Conservation (phyloP, 2,329 filamentous ascomycete species). For the Verticillium isaacii region DNA sequence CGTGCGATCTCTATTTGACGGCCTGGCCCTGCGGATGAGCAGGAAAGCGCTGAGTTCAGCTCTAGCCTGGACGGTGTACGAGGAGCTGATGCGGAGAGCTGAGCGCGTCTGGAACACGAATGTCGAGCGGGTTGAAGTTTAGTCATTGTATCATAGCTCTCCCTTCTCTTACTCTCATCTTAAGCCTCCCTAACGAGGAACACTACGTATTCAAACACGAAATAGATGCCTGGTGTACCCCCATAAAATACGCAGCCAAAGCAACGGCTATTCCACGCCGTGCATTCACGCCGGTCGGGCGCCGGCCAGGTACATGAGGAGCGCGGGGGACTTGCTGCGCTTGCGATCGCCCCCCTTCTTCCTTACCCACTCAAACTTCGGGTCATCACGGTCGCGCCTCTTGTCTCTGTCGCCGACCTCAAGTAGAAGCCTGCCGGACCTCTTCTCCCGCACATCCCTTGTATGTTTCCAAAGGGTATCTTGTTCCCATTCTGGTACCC, state of each 20-base stretch:
- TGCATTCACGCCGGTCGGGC: slow-evolving; percentile 32
- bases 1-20: slow-evolving; percentile 74
- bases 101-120: slow-evolving; percentile 21
- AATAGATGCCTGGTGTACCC: not conserved
- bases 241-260: not conserved
- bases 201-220: not conserved
- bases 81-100: slow-evolving; percentile 79
- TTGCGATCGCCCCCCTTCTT: slow-evolving; percentile 46
- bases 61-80: slow-evolving; percentile 96
- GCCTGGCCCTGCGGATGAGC: slow-evolving; percentile 78
- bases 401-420: slow-evolving; percentile 37
- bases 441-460: slow-evolving; percentile 53
- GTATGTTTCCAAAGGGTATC: slow-evolving; percentile 71
- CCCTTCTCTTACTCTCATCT: not conserved
- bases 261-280: not conserved
- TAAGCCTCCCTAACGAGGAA: not conserved
- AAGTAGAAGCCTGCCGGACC: slow-evolving; percentile 34
- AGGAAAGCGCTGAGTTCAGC: slow-evolving; percentile 90
- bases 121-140: not conserved
- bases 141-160: not conserved
- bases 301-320: slow-evolving; percentile 55
- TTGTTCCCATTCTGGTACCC: slow-evolving; percentile 67
- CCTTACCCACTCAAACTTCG: slow-evolving; percentile 52
- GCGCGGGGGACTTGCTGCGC: slow-evolving; percentile 51
- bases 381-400: slow-evolving; percentile 34